Evolutionary conservation across 306 rosid genomes (phyloP).

Genomic region (Dicorynia guianensis): DNA sequence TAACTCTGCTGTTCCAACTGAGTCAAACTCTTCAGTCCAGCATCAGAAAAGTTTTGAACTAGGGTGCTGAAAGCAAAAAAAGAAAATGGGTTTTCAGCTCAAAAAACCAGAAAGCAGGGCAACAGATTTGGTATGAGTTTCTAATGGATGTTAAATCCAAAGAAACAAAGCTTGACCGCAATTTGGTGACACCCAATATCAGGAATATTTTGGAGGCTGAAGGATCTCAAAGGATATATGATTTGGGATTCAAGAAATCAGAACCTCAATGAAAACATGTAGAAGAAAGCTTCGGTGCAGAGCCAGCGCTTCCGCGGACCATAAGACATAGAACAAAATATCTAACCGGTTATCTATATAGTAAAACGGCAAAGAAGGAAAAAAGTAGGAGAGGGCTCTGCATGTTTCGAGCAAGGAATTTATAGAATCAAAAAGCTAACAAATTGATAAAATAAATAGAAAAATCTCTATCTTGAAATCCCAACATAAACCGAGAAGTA

Average conservation of each 20-base stretch:
- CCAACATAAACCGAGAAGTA: neutral
- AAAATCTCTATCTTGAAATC: neutral
- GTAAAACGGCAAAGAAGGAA: slow-evolving; percentile 17
- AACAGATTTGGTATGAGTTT: neutral
- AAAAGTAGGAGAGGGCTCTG: slow-evolving; percentile 49
- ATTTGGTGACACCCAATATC: neutral
- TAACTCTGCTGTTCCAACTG: neutral
- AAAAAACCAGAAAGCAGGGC: neutral
- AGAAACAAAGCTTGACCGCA: neutral
- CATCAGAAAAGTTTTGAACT: slow-evolving; percentile 3
- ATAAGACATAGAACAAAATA: slow-evolving; percentile 31
- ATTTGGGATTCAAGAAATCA: neutral
- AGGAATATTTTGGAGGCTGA: neutral
- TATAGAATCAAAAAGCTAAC: slow-evolving; percentile 52
- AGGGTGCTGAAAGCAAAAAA: neutral
- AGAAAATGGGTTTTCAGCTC: neutral
- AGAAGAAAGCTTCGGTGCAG: slow-evolving; percentile 32
- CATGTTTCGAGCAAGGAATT: slow-evolving; percentile 44
- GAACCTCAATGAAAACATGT: slow-evolving; percentile 15
- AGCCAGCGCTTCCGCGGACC: slow-evolving; percentile 34
- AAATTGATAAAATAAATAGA: slow-evolving; percentile 38
- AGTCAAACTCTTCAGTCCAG: slow-evolving; percentile 29
- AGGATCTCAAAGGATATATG: neutral
- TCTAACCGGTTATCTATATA: slow-evolving; percentile 24
- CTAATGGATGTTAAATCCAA: neutral